Conservation (phyloP, 2,329 filamentous ascomycete species). For the Dichotomopilus funicola region DNA sequence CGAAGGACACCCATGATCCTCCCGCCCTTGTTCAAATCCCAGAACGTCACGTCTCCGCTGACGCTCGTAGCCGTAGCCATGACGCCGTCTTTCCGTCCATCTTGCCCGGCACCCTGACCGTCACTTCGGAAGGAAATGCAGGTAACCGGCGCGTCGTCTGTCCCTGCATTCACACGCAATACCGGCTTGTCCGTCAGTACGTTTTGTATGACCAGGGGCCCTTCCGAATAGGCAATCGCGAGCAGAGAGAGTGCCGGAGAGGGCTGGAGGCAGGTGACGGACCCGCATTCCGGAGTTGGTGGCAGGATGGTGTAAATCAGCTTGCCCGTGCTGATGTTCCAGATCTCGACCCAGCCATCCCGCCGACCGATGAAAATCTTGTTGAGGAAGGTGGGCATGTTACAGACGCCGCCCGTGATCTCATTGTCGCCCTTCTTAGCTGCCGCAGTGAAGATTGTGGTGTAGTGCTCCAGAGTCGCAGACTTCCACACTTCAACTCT, state of each 20-base stretch:
- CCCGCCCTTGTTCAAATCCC: slow-evolving; percentile 88
- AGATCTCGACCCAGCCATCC: slow-evolving; percentile 90
- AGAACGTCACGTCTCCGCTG: slow-evolving; percentile 86
- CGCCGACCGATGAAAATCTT: slow-evolving; percentile 85
- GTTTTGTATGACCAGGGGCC: slow-evolving; percentile 73
- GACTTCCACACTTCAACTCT: slow-evolving; percentile 88
- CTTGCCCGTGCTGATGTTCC: slow-evolving; percentile 91
- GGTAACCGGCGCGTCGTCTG: slow-evolving; percentile 60
- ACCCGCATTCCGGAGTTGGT: slow-evolving; percentile 62
- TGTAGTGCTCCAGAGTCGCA: slow-evolving; percentile 79
- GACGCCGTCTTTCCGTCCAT: slow-evolving; percentile 78
- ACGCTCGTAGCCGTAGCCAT: slow-evolving; percentile 82
- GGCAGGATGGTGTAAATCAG: slow-evolving; percentile 85
- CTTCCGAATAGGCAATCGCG: slow-evolving; percentile 79
- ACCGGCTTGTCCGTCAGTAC: slow-evolving; percentile 69
- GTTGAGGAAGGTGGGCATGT: slow-evolving; percentile 92
- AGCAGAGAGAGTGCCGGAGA: slow-evolving; percentile 78
- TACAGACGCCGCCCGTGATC: slow-evolving; percentile 73
- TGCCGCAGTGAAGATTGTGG: slow-evolving; percentile 61
- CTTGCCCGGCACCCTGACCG: slow-evolving; percentile 77
- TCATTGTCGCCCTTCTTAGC: slow-evolving; percentile 53
- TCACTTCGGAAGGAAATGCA: slow-evolving; percentile 89
- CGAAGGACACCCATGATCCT: slow-evolving; percentile 80
- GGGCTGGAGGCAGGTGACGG: slow-evolving; percentile 81
- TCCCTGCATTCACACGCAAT: slow-evolving; percentile 61